Evolutionary conservation across 2,329 filamentous ascomycete genomes (phyloP), one percentile per base, ranked within the genome.

Genomic region (Ophiosphaerella herpotricha): DNA sequence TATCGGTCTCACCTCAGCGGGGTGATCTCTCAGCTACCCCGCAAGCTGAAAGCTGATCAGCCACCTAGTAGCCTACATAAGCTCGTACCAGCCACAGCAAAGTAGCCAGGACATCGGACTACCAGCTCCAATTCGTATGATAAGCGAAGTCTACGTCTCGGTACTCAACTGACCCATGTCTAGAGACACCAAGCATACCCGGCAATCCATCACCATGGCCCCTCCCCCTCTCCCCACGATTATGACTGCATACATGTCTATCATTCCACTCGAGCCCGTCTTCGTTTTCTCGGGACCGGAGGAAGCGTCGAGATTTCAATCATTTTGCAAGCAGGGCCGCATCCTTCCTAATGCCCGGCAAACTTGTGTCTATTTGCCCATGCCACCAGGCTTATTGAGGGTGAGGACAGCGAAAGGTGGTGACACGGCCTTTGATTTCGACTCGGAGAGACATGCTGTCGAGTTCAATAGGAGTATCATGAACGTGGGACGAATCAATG

Each of bases 351-450:
- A 46, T 29, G 50, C 55, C 21, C 44, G 44, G 26, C 43, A 46
- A n/a, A 42, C 39, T 31, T 63, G 59, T 55, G 59, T 66, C 3
- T 64, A 55, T 35, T 46, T 66, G 5, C 61, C 61, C 2, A 48
- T 64, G 52, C 63, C 61, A 6, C 43, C 52, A 5, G 61, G 59
- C 4, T 46, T 63, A 16, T 18, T 60, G 23, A 43, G 60, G 21
- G 61, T 63, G 14, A 35, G 59, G 2, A 63, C 59, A 4, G 58
- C 61, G 13, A 39, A 40, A 9, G 24, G 42, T 31, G 63, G 58
- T 4, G 60, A 64, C 39, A 47, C 60, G 2, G 56, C 50, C 4
- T 63, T 49, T 46, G 61, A 63, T n/a, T 66, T 66, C 43, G 56
- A 60, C 7, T 52, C 24, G 21, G 43, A 53, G 39, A 41, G 29